These are phyloP conservation scores for Nemania abortiva DNA, from an alignment of 2,329 filamentous ascomycete genomes.

Conservation along the genomic window DNA sequence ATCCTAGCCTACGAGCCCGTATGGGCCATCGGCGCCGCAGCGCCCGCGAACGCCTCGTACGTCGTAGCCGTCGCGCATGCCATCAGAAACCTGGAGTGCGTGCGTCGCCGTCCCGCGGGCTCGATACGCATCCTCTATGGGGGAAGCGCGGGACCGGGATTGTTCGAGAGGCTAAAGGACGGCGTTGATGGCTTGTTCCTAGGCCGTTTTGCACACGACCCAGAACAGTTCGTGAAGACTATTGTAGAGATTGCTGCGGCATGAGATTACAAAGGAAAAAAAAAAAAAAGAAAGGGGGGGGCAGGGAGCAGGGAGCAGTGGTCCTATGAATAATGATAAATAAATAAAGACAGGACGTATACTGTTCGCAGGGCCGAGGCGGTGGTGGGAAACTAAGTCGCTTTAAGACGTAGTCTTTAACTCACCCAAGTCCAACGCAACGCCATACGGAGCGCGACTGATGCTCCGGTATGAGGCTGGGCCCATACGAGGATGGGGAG, in stretches of 20 bases:
- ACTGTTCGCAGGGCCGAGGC: neutral
- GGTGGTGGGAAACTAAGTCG: neutral
- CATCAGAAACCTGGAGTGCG: conserved; percentile 66
- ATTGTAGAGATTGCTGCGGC: conserved; percentile 75
- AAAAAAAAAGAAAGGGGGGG: no score
- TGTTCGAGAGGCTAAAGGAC: conserved; percentile 75
- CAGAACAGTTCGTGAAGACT: conserved; percentile 77
- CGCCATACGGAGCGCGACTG: no score
- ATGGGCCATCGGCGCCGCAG: conserved; percentile 84
- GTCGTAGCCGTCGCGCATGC: conserved; percentile 77
- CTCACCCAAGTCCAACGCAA: neutral
- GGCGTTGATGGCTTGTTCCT: conserved; percentile 85
- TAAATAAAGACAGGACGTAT: neutral
- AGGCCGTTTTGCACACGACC: conserved; percentile 84
- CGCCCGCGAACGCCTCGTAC: conserved; percentile 78
- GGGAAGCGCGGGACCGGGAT: conserved; percentile 83
- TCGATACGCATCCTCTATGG: conserved; percentile 81
- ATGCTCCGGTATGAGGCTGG: neutral
- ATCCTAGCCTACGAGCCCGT: conserved; percentile 89
- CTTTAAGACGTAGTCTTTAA: neutral
- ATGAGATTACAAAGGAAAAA: conserved; percentile 38
- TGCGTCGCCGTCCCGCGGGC: conserved; percentile 63
- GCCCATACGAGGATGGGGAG: neutral
- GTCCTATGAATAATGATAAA: neutral
- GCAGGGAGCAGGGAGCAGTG: no score